Evolutionary conservation across 495 filamentous ascomycete genomes (phyloP), one percentile per base, ranked within the genome.

Genomic region (Aspergillus coremiiformis): DNA sequence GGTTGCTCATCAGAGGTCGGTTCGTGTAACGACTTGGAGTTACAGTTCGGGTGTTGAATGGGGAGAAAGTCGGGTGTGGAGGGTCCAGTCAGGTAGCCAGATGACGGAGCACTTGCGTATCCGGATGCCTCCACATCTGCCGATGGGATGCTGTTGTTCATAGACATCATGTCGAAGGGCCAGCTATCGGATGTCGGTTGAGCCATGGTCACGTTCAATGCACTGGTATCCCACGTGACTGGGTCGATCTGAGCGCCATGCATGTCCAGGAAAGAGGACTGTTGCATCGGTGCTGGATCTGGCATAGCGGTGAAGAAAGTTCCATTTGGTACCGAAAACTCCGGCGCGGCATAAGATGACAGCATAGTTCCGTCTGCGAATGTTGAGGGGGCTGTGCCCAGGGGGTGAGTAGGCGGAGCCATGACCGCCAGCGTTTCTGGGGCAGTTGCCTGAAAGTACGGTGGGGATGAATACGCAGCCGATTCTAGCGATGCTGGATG

Each of bases 51-150:
- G 52, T 78, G 69, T 48, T 75, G 66, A 20, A 71, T 64, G n/a
- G 72, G 73, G 20, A 77, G 65, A 54, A 82, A 80, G 52, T 85
- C 77, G 0, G 84, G 82, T 0, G 83, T 85, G 0, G 83, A 77
- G 11, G 84, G 83, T 3, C 77, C 75, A 26, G 65, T 67, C 11
- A 67, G 29, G 39, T 62, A 66, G 19, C 69, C 71, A 0, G 69
- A 65, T 0, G 72, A 76, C 20, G 70, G 66, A 10, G 68, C 66
- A 42, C 65, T 74, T 48, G 62, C 68, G 33, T 76, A 70, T 49
- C 62, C 62, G 44, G 69, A 68, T 11, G 59, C 69, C 1, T 61
- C 53, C 7, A 61, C 66, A 23, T 59, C 63, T 6, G 64, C 56
- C 17, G 66, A 62, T 4, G 69, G 66, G 23, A 74, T 63, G 49